phyloP scores from a whole-genome alignment of 805 yeast genomes.

The Pichia paraexigua region DNA sequence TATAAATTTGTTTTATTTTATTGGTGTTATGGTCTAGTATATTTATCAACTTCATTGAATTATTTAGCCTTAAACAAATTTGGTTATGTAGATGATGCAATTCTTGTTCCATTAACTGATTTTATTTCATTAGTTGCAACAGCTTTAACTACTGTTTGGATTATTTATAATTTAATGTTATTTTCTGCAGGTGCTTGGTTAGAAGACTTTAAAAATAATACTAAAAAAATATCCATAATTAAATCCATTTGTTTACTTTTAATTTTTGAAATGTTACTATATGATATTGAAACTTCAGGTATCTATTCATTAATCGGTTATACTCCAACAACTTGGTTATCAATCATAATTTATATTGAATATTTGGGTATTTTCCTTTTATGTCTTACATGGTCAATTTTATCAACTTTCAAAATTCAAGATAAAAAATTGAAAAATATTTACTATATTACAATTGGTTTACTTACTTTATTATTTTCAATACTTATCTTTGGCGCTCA shows the following conservation, averaged over 20 bases:
- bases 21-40: slow-evolving; percentile 13
- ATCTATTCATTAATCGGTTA: slow-evolving; percentile 24
- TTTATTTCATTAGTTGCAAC: slow-evolving; percentile 17
- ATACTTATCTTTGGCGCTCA: slow-evolving; percentile 14
- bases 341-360: slow-evolving; percentile 20
- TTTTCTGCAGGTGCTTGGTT: slow-evolving; percentile 23
- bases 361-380: slow-evolving; percentile 13
- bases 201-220: slow-evolving; percentile 2
- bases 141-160: slow-evolving; percentile 25
- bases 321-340: slow-evolving; percentile 13
- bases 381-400: slow-evolving; percentile 13
- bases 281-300: slow-evolving; percentile 24
- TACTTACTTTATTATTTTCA: slow-evolving; percentile 3
- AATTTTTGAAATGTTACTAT: slow-evolving; percentile 22
- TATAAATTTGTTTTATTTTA: slow-evolving; percentile 19
- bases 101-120: slow-evolving; percentile 16
- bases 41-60: slow-evolving; percentile 14
- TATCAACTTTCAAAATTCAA: slow-evolving; percentile 17
- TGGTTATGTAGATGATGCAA: slow-evolving; percentile 21
- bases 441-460: slow-evolving; percentile 4
- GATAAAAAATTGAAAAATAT: slow-evolving; percentile 11
- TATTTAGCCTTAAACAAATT: slow-evolving; percentile 18
- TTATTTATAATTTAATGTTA: slow-evolving; percentile 25
- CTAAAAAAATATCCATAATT: slow-evolving; percentile 10
- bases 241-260: slow-evolving; percentile 16